A percentile compares a stretch with the other conserved stretches of the same genome.
Conservation (phyloP, 2,329 filamentous ascomycete genomes). For the Purpureocillium takamizusanense region DNA sequence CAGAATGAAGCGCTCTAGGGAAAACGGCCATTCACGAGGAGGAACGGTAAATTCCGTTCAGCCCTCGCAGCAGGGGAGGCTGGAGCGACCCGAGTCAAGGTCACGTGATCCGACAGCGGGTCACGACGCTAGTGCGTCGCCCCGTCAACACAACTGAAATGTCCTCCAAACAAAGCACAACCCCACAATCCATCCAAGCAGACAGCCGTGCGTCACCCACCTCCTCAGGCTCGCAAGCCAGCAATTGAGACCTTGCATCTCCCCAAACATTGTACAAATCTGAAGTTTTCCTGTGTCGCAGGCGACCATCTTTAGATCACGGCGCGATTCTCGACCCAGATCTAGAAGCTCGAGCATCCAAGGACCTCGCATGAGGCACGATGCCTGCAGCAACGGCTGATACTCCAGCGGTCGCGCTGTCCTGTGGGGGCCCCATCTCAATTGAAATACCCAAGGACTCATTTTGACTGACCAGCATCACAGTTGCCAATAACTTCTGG, state of each 20-base stretch:
- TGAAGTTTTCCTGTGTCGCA: too few relatives aligned
- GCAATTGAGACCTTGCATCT: too few relatives aligned
- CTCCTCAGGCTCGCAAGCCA: neutral
- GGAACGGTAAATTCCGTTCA: conserved; percentile 18
- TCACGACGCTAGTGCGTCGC: conserved; percentile 3
- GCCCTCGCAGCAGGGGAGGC: conserved; percentile 11
- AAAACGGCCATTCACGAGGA: conserved; percentile 19
- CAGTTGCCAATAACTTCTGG: conserved; percentile 99
- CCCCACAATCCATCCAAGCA: too few relatives aligned
- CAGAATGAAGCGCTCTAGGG: conserved; percentile 18
- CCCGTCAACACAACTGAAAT: conserved; percentile 7
- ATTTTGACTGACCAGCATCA: conserved; percentile 9
- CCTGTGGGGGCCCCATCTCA: conserved; percentile 39
- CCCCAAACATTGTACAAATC: too few relatives aligned
- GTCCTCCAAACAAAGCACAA: neutral
- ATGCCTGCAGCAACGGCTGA: conserved; percentile 57
- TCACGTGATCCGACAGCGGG: conserved; percentile 15
- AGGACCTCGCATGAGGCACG: conserved; percentile 13
- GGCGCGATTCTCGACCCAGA: too few relatives aligned
- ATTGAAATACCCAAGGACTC: neutral
- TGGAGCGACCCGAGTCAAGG: conserved; percentile 6
- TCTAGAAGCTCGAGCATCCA: too few relatives aligned
- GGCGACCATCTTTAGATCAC: too few relatives aligned
- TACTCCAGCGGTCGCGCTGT: conserved; percentile 56
- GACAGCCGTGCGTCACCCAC: neutral